phyloP scores from a whole-genome alignment of 495 filamentous ascomycete species.

The Lasiosphaeriaceae sp. region DNA sequence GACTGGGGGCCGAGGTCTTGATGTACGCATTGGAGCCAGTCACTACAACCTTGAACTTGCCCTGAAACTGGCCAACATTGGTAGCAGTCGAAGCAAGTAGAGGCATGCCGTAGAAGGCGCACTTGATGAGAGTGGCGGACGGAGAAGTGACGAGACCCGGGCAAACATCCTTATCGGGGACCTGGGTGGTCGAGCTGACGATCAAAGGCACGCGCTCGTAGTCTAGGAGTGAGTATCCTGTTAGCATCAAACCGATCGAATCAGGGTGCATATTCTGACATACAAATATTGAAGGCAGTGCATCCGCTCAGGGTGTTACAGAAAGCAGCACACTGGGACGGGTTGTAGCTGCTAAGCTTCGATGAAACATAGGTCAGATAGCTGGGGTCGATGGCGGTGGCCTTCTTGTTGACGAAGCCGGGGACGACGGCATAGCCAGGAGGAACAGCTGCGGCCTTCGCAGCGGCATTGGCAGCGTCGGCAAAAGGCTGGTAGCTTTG shows the following conservation, averaged over 20 bases:
- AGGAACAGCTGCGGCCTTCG: conserved; percentile 5
- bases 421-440: conserved; percentile 10
- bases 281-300: conserved; percentile 18
- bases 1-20: conserved; percentile 23
- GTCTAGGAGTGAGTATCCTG: neutral
- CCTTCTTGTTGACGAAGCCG: conserved; percentile 14
- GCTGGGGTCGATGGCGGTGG: conserved; percentile 4
- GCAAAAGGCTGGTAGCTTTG: neutral
- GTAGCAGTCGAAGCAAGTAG: conserved; percentile 28
- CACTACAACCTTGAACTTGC: conserved; percentile 41
- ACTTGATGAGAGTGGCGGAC: conserved; percentile 51
- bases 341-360: conserved; percentile 9
- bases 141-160: conserved; percentile 41
- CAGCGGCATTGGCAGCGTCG: neutral
- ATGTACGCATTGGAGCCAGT: conserved; percentile 43
- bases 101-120: conserved; percentile 44
- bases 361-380: conserved; percentile 16
- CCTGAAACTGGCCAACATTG: conserved; percentile 36
- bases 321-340: conserved; percentile 12
- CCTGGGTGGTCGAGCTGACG: conserved; percentile 13
- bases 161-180: conserved; percentile 13
- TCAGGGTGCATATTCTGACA: neutral
- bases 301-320: conserved; percentile 10
- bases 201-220: conserved; percentile 18
- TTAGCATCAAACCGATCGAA: neutral